A percentile compares a stretch with the other conserved stretches of the same genome.
phyloP scores from a whole-genome alignment of 2,329 filamentous ascomycete genomes.

The Ceratocystis colombiana region DNA sequence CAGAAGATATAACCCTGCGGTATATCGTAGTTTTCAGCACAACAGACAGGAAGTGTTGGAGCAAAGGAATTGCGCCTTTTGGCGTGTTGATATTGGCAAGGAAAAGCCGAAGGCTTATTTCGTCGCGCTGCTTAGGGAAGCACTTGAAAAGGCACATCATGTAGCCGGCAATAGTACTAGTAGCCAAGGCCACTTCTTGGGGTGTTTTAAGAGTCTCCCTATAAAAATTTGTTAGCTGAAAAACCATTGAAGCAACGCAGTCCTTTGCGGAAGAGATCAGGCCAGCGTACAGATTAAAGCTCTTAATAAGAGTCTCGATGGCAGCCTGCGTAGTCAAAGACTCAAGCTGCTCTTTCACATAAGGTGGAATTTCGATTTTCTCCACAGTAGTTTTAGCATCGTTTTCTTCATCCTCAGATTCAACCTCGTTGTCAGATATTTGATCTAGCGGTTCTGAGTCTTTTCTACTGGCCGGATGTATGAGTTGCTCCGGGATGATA shows the following conservation, averaged over 20 bases:
- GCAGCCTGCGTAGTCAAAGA: constrained; percentile 18
- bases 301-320: constrained; percentile 17
- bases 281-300: constrained; percentile 16
- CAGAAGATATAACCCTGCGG: constrained; percentile 20
- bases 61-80: constrained; percentile 47
- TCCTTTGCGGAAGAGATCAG: neutral
- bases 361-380: constrained; percentile 13
- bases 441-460: neutral
- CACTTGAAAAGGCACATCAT: constrained; percentile 75
- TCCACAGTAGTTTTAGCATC: neutral
- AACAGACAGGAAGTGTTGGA: constrained; percentile 75
- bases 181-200: constrained; percentile 48
- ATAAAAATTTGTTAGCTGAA: neutral
- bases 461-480: neutral
- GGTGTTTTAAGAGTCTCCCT: constrained; percentile 12
- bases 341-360: constrained; percentile 12
- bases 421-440: constrained; percentile 4
- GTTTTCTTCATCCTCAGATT: neutral
- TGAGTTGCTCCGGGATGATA: neutral
- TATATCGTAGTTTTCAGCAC: constrained; percentile 37
- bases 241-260: too few relatives aligned
- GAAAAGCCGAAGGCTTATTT: constrained; percentile 91
- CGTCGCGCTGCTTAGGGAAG: constrained; percentile 71
- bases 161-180: constrained; percentile 54
- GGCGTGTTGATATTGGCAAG: constrained; percentile 53